These are phyloP conservation scores for Limonomyces culmigenus DNA, from an alignment of 1,284 basidiomycete genomes.

Conservation along the genomic window DNA sequence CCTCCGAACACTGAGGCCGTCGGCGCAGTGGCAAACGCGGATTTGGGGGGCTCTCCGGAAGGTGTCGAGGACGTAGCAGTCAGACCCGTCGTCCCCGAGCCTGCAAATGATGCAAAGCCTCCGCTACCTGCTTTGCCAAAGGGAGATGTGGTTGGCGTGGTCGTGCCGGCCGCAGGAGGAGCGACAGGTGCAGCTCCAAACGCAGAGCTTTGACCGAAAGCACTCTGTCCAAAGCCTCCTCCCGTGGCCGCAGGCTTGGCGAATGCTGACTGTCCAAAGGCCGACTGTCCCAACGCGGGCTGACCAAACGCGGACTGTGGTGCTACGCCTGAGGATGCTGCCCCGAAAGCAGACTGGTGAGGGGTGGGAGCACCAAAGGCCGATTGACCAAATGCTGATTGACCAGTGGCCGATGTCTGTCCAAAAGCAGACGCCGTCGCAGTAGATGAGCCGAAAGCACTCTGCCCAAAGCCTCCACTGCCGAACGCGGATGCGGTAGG, in stretches of 20 bases:
- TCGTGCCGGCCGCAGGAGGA: too few relatives aligned
- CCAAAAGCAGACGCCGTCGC: slow-evolving; percentile 7
- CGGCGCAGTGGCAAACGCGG: too few relatives aligned
- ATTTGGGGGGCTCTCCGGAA: too few relatives aligned
- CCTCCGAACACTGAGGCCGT: too few relatives aligned
- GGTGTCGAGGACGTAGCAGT: too few relatives aligned
- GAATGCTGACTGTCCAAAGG: slow-evolving; percentile 1
- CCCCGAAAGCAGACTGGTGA: not conserved
- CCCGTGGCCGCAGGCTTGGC: slow-evolving; percentile 5
- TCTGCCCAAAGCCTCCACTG: slow-evolving; percentile 8
- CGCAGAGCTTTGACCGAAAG: slow-evolving; percentile 7
- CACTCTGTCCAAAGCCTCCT: slow-evolving; percentile 3
- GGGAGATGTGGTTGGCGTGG: too few relatives aligned
- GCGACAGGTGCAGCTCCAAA: slow-evolving; percentile 9
- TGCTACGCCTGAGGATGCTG: not conserved
- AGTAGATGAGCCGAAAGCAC: slow-evolving; percentile 3
- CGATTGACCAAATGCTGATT: slow-evolving; percentile 10
- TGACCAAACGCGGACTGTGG: not conserved
- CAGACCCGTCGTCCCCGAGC: too few relatives aligned
- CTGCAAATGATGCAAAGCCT: too few relatives aligned
- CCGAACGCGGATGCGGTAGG: slow-evolving; percentile 12
- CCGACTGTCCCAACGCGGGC: not conserved
- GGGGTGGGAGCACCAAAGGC: not conserved
- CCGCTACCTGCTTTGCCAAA: too few relatives aligned
- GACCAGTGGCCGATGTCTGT: slow-evolving; percentile 8